Base-by-base conservation (phyloP, 139 green algal genomes). In the Pycnococcus provasolii region DNA sequence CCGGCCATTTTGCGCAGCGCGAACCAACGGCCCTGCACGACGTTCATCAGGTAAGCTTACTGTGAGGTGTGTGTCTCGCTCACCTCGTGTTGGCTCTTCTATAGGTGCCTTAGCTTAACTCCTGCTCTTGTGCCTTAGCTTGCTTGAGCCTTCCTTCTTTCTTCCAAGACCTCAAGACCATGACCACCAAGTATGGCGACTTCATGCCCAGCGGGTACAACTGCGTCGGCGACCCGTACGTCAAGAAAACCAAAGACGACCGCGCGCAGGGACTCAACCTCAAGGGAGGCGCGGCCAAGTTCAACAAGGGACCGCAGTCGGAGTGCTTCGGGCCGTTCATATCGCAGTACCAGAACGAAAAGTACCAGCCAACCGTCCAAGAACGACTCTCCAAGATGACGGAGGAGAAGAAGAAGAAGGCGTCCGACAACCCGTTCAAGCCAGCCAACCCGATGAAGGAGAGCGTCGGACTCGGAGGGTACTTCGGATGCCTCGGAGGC, bases 381-480 rank as follows among this genome's bases (percentile, higher is more conserved):
- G 50, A 55, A 13, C 26, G 26, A 26, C 26, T 26, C 50, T 55
- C 9, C n/a, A 63, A 63, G 26, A 63, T 9, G 57, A 63, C 15
- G 15, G n/a, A 42, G n/a, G 57, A 63, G 57, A 59, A 58, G n/a
- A 78, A 78, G 58, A 45, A 62, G 42, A 77, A 80, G n/a, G 62
- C 81, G 9, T 66, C 47, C 40, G 67, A 84, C 3, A 62, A 58
- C 55, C 67, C 83, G 37, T 89, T 84, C 53, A 84, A 83, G 53
- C 47, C 58, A 54, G 66, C 72, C 2, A 81, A 67, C 9, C 80
- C 80, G 7, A 87, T 87, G 82, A 88, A 88, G 47, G 45, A 77
- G 45, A 77, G 55, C 13, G 71, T 76, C 4, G 70, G 64, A 26
- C 64, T 74, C 40, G 80, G 68, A n/a, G 64, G 81, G 0, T 80